Percentiles rank a stretch among this genome's conserved stretches.
phyloP scores from a whole-genome alignment of 495 filamentous ascomycete genomes.

The Pseudomonodictys pantanalensis region DNA sequence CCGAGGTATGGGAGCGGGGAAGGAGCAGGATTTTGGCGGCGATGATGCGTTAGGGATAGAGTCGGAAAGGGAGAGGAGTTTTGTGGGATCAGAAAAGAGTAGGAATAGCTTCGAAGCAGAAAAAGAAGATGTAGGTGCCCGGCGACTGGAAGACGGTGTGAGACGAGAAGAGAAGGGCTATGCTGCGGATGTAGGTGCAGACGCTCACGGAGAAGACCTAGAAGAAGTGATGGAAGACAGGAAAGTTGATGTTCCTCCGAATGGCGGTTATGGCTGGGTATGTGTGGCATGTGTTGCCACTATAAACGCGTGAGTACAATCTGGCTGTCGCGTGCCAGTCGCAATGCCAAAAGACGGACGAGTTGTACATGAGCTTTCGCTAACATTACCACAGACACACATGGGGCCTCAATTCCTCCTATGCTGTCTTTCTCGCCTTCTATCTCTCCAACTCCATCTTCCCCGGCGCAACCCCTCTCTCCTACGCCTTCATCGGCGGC shows the following conservation, averaged over 20 bases:
- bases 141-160: neutral
- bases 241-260: constrained; percentile 37
- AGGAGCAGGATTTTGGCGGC: constrained; percentile 3
- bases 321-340: neutral
- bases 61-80: neutral
- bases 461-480: constrained; percentile 45
- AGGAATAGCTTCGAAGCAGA: neutral
- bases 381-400: constrained; percentile 36
- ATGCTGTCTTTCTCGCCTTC: constrained; percentile 52
- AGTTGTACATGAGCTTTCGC: neutral
- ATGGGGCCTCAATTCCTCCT: constrained; percentile 48
- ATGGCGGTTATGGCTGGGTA: constrained; percentile 54
- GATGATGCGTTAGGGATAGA: no score
- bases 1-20: no score
- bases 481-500: constrained; percentile 55
- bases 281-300: constrained; percentile 39
- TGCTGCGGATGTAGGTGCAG: neutral
- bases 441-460: constrained; percentile 49
- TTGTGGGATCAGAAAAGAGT: neutral
- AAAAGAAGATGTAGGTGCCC: neutral
- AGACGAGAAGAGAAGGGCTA: neutral
- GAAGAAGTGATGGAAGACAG: constrained; percentile 11
- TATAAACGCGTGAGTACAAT: constrained; percentile 41
- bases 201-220: neutral
- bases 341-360: neutral